phyloP scores from a whole-genome alignment of 441 rosid genomes.

The Corymbia calophylla region DNA sequence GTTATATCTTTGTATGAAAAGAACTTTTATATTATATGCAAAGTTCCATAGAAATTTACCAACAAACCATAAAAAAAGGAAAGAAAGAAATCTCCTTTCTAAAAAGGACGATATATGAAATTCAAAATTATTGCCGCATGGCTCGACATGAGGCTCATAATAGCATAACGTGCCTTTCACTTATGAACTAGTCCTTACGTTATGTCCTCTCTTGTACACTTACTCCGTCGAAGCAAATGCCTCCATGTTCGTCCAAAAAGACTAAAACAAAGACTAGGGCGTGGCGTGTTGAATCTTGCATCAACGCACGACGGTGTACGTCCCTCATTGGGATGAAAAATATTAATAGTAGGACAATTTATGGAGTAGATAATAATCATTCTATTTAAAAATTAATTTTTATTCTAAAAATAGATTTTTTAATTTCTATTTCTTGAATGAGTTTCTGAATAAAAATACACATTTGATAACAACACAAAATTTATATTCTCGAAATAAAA shows the following conservation, averaged over 20 bases:
- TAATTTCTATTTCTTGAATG: no score
- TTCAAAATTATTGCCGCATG: not conserved
- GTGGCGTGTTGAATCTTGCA: not conserved
- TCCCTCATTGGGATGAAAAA: no score
- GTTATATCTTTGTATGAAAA: not conserved
- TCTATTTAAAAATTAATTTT: no score
- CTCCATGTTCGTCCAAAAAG: not conserved
- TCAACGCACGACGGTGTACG: not conserved
- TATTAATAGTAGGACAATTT: rapidly evolving
- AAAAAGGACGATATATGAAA: not conserved
- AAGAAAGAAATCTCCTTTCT: not conserved
- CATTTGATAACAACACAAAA: no score
- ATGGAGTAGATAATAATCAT: no score
- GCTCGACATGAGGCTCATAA: not conserved
- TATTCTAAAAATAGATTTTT: no score
- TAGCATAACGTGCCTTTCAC: not conserved
- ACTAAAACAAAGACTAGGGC: not conserved
- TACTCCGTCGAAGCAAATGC: not conserved
- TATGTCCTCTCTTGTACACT: not conserved
- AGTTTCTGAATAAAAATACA: no score
- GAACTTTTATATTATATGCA: not conserved
- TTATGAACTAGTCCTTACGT: not conserved
- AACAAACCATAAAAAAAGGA: not conserved
- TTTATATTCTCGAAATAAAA: no score
- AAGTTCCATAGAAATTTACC: not conserved